Evolutionary conservation across 306 rosid genomes (phyloP), one percentile per base, ranked within the genome.

Genomic region (Pterocarpus macrocarpus): DNA sequence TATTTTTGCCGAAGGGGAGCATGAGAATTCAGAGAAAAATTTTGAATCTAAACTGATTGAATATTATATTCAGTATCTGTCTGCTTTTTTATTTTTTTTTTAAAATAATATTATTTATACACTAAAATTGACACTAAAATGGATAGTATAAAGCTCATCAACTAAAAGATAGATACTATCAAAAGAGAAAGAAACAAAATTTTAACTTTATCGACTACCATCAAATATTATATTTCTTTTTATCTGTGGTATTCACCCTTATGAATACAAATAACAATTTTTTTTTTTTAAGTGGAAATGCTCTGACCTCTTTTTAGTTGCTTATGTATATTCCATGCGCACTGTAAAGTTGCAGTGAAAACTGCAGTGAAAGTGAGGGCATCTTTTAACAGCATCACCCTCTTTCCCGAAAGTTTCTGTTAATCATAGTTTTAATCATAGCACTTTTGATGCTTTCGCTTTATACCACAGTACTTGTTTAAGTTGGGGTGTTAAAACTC

Each of bases 401-500:
- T 80, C 82, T 84, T 77, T 8, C 49, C 49, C 84, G 86, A 79
- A 84, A 85, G 78, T 73, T 88, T 88, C 75, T 73, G 83, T 87
- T 94, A 90, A 94, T 92, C 97, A 94, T 94, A 85, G 93, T 87
- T 83, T 84, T 89, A 90, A 92, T 94, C 94, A 94, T 92, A 52
- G 83, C 92, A 4, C 81, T 84, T 85, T 75, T 76, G 81, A 85
- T 90, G 85, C 64, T 86, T 81, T 86, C 83, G 69, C 93, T 85
- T 91, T 90, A 82, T 77, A 67, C 90, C 69, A 81, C 64, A 41
- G 73, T 71, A 68, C 58, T 78, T 71, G 86, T 76, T 84, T 82
- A 86, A 64, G 38, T 50, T 56, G 10, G 58, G 15, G 57, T 55
- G 71, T 80, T 76, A 72, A 81, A 58, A 55, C 35, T 81, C 33